Percentiles rank a stretch among this genome's conserved stretches.
Evolutionary conservation across 1,284 basidiomycete genomes (phyloP).

Genomic region (Omphalotus olearius): DNA sequence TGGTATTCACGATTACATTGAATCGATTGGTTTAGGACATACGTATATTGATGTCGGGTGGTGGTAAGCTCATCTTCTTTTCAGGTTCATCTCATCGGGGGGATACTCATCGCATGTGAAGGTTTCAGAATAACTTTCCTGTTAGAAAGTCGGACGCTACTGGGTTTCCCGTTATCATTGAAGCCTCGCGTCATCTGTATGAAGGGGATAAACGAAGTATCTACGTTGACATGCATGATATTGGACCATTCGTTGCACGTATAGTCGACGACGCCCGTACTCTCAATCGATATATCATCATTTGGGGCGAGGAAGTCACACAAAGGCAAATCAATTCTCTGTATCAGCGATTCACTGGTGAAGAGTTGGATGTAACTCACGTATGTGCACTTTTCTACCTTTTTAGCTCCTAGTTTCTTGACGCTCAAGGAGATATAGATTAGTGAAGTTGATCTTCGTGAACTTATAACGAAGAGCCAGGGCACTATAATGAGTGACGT

Average conservation of each 20-base stretch:
- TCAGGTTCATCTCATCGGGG: too few species aligned
- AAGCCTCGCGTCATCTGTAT: background rate
- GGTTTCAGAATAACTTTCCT: background rate
- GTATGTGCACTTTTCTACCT: too few species aligned
- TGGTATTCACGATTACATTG: slow-evolving; percentile 8
- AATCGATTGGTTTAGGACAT: slow-evolving; percentile 5
- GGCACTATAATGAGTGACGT: background rate
- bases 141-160: background rate
- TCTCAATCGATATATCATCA: slow-evolving; percentile 10
- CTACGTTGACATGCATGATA: slow-evolving; percentile 4
- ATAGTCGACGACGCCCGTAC: slow-evolving; percentile 16
- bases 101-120: background rate
- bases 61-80: background rate
- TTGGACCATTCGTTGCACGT: slow-evolving; percentile 12
- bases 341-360: too few species aligned
- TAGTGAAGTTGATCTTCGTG: background rate
- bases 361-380: too few species aligned
- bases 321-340: background rate
- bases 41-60: slow-evolving; percentile 15
- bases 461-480: background rate
- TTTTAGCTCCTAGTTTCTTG: too few species aligned
- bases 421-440: too few species aligned
- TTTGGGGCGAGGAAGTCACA: slow-evolving; percentile 2
- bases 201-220: slow-evolving; percentile 11
- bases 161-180: background rate